Evolutionary conservation across 805 yeast species (phyloP), one percentile per base, ranked within the genome.

Genomic region (Maudiozyma serrabonitensis): DNA sequence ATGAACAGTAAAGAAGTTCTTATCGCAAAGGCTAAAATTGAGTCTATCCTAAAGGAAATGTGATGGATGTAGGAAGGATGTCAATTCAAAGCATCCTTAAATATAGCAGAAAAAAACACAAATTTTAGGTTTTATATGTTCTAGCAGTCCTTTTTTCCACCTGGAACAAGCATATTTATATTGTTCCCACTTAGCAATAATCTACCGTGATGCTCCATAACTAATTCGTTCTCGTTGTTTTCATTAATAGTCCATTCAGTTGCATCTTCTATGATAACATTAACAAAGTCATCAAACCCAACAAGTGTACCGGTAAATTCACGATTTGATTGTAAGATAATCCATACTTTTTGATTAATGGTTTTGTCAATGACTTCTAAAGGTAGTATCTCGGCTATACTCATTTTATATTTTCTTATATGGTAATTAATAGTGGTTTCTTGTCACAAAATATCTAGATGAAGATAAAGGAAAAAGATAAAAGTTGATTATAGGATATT

Each of bases 261-360:
- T 13, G 66, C 97, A 58, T 90, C 82, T 57, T 85, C 86, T 47
- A 93, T 74, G 11, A 93, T 95, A 67, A 90, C 81, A 63, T 87
- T 93, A 52, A 93, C 97, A 59, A 84, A 91, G 67, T 93, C 98
- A 64, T 93, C 99, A 66, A 91, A 91, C 1, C 98, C 98, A 28
- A 84, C 78, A 46, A 93, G 72, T 4, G 81, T 87, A 1, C 99
- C 99, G n/a, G 78, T 75, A 63, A 88, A 93, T 64, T 90, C 97
- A 63, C 80, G 80, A 51, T 75, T 72, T 19, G 76, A 74, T 63
- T 75, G 74, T 69, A 87, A 72, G 47, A 87, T 74, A 25, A 89
- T 86, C 76, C 85, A 79, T 40, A 91, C 80, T 49, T 76, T 74
- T 32, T 87, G 80, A 16, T 95, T 96, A 38, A 91, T 81, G 52